Percentiles rank a stretch among this genome's conserved stretches.
phyloP scores from a whole-genome alignment of 768 basidiomycete genomes.

The Boletus barrowsii region DNA sequence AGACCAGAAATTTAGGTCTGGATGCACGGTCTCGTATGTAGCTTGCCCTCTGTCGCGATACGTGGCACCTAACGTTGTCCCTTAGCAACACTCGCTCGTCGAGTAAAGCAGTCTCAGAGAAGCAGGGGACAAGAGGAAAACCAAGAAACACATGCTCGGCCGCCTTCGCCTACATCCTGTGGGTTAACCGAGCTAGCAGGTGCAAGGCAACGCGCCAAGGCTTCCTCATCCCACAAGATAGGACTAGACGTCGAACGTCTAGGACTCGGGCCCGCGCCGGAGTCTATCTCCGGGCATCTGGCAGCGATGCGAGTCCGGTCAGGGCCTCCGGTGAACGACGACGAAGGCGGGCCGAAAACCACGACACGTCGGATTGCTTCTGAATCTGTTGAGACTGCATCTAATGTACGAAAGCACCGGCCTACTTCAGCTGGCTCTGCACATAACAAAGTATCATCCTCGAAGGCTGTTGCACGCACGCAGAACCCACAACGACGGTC shows the following conservation, averaged over 20 bases:
- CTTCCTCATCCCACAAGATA: conserved; percentile 10
- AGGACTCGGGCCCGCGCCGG: conserved; percentile 19
- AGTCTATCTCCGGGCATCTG: conserved; percentile 30
- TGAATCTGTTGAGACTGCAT: conserved; percentile 9
- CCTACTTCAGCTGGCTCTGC: neutral
- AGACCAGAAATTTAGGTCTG: conserved; percentile 19
- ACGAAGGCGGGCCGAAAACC: conserved; percentile 1
- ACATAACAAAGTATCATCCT: conserved; percentile 8
- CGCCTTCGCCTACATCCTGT: conserved; percentile 6
- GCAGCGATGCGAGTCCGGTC: conserved; percentile 22
- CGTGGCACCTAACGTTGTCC: neutral
- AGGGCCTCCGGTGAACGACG: conserved; percentile 5
- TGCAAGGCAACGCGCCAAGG: conserved; percentile 12
- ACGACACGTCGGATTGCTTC: conserved; percentile 19
- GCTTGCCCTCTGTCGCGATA: neutral
- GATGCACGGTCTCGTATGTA: conserved; percentile 22
- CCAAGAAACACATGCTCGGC: neutral
- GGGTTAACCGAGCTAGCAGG: neutral
- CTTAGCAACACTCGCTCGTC: conserved; percentile 12
- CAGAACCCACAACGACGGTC: conserved; percentile 11
- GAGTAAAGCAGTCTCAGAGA: conserved; percentile 10
- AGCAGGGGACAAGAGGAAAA: conserved; percentile 9
- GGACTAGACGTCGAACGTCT: conserved; percentile 7
- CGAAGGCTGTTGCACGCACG: neutral
- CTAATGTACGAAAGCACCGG: conserved; percentile 5